Conservation (phyloP, 1,284 basidiomycete genomes). For the Wallemia hederae region DNA sequence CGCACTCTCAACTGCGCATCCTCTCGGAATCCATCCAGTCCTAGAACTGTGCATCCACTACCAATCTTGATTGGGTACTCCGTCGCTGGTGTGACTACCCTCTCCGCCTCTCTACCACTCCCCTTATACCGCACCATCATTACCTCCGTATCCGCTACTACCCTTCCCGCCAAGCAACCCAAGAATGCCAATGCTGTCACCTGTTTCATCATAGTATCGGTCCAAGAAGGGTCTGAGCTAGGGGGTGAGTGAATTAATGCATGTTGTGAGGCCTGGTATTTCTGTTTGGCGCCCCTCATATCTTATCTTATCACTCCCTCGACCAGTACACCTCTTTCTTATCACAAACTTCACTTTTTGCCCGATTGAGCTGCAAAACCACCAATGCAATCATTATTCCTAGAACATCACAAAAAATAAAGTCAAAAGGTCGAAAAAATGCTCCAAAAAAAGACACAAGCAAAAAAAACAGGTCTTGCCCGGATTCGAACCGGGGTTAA, state of each 20-base stretch:
- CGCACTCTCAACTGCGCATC: neutral
- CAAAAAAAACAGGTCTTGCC: neutral
- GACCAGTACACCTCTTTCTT: no score
- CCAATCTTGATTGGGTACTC: neutral
- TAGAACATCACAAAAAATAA: no score
- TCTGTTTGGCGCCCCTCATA: no score
- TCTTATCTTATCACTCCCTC: no score
- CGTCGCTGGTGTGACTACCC: neutral
- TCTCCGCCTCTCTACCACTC: neutral
- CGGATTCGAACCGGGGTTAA: conserved; percentile 1
- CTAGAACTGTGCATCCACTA: neutral
- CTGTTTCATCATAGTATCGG: neutral
- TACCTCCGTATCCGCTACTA: neutral
- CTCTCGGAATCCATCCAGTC: neutral
- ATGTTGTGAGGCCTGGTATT: no score
- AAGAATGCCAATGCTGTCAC: neutral
- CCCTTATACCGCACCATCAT: neutral
- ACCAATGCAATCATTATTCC: no score
- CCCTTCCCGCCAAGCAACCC: neutral
- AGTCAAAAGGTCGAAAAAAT: neutral
- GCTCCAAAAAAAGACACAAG: neutral
- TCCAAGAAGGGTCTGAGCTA: neutral
- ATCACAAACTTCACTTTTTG: no score
- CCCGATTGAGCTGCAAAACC: no score
- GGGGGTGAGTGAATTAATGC: no score